Base-by-base conservation (phyloP, 768 basidiomycete genomes). In the Leucocoprinus leucothites region DNA sequence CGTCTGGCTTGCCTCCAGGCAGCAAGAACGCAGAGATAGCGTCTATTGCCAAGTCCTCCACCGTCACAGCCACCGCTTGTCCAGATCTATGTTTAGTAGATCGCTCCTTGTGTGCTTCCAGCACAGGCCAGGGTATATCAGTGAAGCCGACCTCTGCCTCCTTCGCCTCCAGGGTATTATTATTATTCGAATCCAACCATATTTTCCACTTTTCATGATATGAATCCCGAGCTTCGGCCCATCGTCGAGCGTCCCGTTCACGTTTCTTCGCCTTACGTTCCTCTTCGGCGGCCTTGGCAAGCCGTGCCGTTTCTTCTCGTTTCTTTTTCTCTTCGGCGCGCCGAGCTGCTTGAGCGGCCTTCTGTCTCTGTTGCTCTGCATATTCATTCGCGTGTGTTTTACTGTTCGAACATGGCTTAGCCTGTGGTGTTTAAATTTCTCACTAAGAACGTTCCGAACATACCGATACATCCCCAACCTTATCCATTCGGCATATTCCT, bases 401-500 rank as follows among this genome's bases (percentile, higher is more conserved):
- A 68, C 89, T 90, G 51, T 52, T 9, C 16, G 14, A 38, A 4
- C 7, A 38, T 6, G 16, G 11, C 14, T 38, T 38, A n/a, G 31
- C 31, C 31, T 31, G 31, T 31, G 16, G 38, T 38, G 38, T n/a
- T 38, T n/a, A 13, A n/a, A 6, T n/a, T 8, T 3, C 16, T 13
- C 4, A 6, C 38, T 13, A n/a, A 38, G 31, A n/a, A n/a, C n/a
- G 31, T 13, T n/a, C 16, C 38, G 4, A 21, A 57, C 82, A 38
- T 57, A 86, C 82, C 83, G 81, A 75, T 90, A 94, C 89, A 97
- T 95, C 45, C 91, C 91, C 22, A 78, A 70, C 59, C 94, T 74
- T 48, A 96, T 73, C 89, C 90, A 95, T 62, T 92, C 90, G 1
- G 87, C 82, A 61, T 96, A 96, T 57, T 91, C 86, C 60, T 94